Percentiles rank a stretch among this genome's conserved stretches.
Evolutionary conservation across 169 alveolate genomes (phyloP).

Genomic region (Plasmodium adleri): DNA sequence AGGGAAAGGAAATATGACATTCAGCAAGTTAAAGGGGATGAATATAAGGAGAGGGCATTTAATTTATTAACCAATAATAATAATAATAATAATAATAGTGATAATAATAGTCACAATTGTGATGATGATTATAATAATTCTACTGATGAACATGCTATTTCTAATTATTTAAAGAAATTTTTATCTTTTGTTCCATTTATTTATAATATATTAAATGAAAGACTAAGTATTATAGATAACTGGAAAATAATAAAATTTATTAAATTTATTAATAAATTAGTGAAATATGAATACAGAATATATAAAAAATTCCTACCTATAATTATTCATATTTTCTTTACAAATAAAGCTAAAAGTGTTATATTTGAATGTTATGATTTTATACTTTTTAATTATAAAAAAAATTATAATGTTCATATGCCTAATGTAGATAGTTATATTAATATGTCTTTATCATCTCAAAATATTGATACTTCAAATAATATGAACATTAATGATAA

Average conservation of each 20-base stretch:
- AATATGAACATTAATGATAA: neutral
- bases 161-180: conserved; percentile 28
- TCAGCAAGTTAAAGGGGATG: neutral
- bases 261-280: conserved; percentile 37
- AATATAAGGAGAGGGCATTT: neutral
- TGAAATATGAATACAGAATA: conserved; percentile 42
- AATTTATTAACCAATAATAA: no score
- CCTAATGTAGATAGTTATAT: conserved; percentile 9
- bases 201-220: conserved; percentile 34
- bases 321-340: conserved; percentile 50
- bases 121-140: neutral
- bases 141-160: neutral
- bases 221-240: conserved; percentile 35
- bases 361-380: conserved; percentile 35
- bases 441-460: neutral
- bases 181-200: conserved; percentile 39
- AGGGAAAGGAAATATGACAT: neutral
- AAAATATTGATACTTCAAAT: neutral
- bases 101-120: no score
- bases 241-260: conserved; percentile 52
- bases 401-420: neutral
- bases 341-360: conserved; percentile 62
- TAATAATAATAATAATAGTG: no score
- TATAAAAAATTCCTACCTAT: conserved; percentile 36
- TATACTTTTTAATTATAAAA: conserved; percentile 42